Percentiles rank a stretch among this genome's conserved stretches.
phyloP scores from a whole-genome alignment of 257 asterid genomes.

The Knoxia roxburghii region DNA sequence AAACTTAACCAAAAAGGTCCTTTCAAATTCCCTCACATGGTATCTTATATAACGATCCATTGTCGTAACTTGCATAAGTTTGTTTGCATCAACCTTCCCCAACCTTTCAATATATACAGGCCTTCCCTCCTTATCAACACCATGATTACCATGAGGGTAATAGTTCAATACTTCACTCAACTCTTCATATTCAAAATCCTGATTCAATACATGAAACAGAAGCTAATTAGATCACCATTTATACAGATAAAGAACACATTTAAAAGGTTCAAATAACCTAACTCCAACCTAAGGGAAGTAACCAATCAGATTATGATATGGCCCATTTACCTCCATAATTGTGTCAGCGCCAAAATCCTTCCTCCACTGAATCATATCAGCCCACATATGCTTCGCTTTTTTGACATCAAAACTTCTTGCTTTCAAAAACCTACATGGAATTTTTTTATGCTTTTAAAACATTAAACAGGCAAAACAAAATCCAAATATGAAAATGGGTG shows the following conservation, averaged over 20 bases:
- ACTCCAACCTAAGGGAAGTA: background rate
- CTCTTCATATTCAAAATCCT: slow-evolving; percentile 90
- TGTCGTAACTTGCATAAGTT: slow-evolving; percentile 90
- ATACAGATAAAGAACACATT: background rate
- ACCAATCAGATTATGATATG: background rate
- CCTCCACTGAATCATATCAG: slow-evolving; percentile 99
- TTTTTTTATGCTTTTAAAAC: background rate
- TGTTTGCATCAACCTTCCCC: slow-evolving; percentile 78
- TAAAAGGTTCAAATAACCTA: background rate
- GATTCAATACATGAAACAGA: slow-evolving; percentile 14
- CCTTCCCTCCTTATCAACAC: slow-evolving; percentile 94
- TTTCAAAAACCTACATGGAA: slow-evolving; percentile 65
- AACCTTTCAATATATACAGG: slow-evolving; percentile 88
- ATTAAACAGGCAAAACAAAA: no score
- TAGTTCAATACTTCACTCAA: slow-evolving; percentile 67
- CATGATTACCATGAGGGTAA: slow-evolving; percentile 97
- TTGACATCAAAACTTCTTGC: slow-evolving; percentile 88
- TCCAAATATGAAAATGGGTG: no score
- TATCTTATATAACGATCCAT: slow-evolving; percentile 78
- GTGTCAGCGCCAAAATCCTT: slow-evolving; percentile 87
- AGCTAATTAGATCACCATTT: slow-evolving; percentile 4
- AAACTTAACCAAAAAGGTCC: slow-evolving; percentile 66
- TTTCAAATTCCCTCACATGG: slow-evolving; percentile 91
- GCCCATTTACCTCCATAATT: slow-evolving; percentile 47
- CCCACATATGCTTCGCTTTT: slow-evolving; percentile 92